These are phyloP conservation scores for Cadophora gregata DNA, from an alignment of 2,329 filamentous ascomycete species.

Conservation along the genomic window DNA sequence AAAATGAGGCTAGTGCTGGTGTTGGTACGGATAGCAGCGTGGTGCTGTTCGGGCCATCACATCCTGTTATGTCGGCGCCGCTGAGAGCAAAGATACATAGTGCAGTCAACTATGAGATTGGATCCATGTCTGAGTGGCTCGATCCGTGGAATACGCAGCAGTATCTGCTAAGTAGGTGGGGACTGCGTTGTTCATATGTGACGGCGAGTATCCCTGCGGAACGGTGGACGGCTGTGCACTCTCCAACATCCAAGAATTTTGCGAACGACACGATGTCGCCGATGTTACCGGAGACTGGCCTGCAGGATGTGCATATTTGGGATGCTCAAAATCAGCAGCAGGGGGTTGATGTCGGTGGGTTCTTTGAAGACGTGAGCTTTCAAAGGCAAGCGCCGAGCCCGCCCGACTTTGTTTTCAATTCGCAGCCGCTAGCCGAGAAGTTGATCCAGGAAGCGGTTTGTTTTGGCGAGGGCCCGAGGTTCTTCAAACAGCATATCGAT, in stretches of 20 bases:
- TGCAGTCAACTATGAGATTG: constrained; percentile 15
- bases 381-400: neutral
- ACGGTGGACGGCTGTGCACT: neutral
- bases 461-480: constrained; percentile 22
- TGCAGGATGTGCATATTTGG: neutral
- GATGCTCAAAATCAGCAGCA: no score
- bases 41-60: neutral
- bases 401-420: neutral
- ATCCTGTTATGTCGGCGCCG: constrained; percentile 8
- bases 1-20: no score
- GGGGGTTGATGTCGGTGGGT: neutral
- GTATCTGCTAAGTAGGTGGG: constrained; percentile 18
- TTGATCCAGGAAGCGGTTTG: constrained; percentile 17
- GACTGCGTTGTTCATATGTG: neutral
- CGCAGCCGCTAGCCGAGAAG: constrained; percentile 9
- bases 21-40: neutral
- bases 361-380: neutral
- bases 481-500: constrained; percentile 20
- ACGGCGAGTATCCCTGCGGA: neutral
- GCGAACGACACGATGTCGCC: neutral
- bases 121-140: constrained; percentile 14
- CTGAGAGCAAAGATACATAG: constrained; percentile 13
- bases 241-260: neutral
- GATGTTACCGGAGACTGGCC: neutral
- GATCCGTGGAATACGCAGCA: constrained; percentile 22